Conservation (phyloP, 106 monocot genomes). For the Dendrobium huoshanense region DNA sequence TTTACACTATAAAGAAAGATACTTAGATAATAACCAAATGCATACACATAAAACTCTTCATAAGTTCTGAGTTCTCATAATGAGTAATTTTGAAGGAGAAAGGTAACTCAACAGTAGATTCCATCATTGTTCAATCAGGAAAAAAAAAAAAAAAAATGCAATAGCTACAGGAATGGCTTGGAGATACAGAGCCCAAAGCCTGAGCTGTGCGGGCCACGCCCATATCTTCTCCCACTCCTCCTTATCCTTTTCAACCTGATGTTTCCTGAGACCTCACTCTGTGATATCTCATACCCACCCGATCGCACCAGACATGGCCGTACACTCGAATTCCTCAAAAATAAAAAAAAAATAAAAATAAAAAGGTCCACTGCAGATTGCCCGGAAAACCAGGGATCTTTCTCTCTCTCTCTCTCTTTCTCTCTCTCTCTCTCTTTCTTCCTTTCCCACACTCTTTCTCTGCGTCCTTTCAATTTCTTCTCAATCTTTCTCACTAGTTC, state of each 20-base stretch:
- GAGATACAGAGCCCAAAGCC: background rate
- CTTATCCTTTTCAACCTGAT: conserved; percentile 9
- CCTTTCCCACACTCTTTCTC: background rate
- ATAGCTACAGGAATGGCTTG: background rate
- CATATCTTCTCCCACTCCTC: background rate
- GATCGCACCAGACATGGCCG: background rate
- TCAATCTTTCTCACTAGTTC: background rate
- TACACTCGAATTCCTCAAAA: background rate
- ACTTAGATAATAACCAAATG: no score
- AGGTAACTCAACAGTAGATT: no score
- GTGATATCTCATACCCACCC: background rate
- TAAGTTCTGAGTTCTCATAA: no score
- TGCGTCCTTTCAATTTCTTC: background rate
- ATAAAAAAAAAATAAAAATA: background rate
- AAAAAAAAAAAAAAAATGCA: background rate
- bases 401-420: background rate
- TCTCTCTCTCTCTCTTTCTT: background rate
- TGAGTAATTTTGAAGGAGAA: no score
- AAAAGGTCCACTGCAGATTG: conserved; percentile 5
- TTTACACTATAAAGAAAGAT: no score
- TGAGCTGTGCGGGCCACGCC: background rate
- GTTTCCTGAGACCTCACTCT: conserved; percentile 16
- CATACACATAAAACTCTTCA: no score
- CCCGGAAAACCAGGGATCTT: conserved; percentile 45
- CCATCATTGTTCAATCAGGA: no score